Evolutionary conservation across 768 basidiomycete species (phyloP).

Genomic region (Lactifluus volemus): DNA sequence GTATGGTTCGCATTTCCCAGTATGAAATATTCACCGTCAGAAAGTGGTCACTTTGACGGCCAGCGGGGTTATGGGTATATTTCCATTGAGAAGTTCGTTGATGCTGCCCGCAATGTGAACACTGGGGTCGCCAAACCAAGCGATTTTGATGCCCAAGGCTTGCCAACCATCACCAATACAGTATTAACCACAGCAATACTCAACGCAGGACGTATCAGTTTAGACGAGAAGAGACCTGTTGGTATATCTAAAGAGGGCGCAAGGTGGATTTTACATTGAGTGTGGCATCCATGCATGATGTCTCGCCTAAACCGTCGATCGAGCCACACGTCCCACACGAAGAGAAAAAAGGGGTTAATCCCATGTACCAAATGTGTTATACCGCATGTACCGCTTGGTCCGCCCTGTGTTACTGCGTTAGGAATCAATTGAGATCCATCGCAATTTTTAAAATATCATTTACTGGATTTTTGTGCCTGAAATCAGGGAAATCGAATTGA

Average conservation of each 20-base stretch:
- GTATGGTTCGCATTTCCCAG: conserved; percentile 29
- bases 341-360: background rate
- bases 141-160: conserved; percentile 70
- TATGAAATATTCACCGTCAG: conserved; percentile 93
- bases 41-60: conserved; percentile 88
- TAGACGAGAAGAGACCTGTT: conserved; percentile 85
- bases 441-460: background rate
- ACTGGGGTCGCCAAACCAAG: conserved; percentile 53
- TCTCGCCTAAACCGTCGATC: background rate
- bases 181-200: conserved; percentile 82
- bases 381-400: background rate
- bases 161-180: conserved; percentile 87
- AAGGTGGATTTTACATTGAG: conserved; percentile 61
- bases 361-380: background rate
- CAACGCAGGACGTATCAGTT: conserved; percentile 80
- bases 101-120: conserved; percentile 73
- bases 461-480: background rate
- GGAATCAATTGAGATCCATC: background rate
- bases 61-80: conserved; percentile 90
- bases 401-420: conserved; percentile 6
- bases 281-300: background rate
- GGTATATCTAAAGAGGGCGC: conserved; percentile 59
- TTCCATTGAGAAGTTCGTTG: conserved; percentile 88
- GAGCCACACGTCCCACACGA: background rate
- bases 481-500: background rate